phyloP scores from a whole-genome alignment of 2,329 filamentous ascomycete species.

The Fusarium sp. region DNA sequence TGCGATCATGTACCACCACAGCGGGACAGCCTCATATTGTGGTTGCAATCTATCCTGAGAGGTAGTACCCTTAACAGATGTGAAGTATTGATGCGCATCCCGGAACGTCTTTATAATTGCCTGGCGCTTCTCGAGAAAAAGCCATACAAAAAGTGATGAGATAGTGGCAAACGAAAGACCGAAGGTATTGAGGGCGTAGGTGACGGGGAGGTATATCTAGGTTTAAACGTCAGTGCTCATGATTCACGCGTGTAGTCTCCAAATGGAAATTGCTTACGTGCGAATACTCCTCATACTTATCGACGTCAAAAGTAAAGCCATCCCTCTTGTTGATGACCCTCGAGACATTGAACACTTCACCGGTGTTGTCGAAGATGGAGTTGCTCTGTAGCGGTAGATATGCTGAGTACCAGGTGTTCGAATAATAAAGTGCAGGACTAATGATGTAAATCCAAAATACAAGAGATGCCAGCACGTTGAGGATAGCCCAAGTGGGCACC shows the following conservation, averaged over 20 bases:
- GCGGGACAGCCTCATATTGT: conserved; percentile 38
- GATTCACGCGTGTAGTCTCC: neutral
- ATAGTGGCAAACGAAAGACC: conserved; percentile 68
- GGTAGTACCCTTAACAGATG: neutral
- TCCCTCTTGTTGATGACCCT: conserved; percentile 62
- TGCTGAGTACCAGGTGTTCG: conserved; percentile 65
- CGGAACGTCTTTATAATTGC: conserved; percentile 38
- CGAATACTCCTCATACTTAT: conserved; percentile 67
- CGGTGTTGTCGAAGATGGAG: conserved; percentile 69
- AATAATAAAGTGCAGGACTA: conserved; percentile 62
- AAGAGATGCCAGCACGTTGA: conserved; percentile 63
- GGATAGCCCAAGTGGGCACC: conserved; percentile 61
- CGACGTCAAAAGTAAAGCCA: conserved; percentile 60
- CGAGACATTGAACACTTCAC: conserved; percentile 63
- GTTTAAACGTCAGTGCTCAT: no score
- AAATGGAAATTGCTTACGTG: conserved; percentile 54
- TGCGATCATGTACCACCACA: conserved; percentile 49
- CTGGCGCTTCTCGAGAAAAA: conserved; percentile 51
- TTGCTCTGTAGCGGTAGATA: conserved; percentile 68
- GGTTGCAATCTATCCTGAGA: conserved; percentile 26
- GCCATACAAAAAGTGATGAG: conserved; percentile 55
- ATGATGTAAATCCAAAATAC: conserved; percentile 65
- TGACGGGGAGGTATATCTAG: conserved; percentile 61
- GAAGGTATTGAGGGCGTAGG: conserved; percentile 64
- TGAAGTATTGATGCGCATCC: neutral